phyloP scores from a whole-genome alignment of 441 rosid species.

The Aquilaria agallochum region DNA sequence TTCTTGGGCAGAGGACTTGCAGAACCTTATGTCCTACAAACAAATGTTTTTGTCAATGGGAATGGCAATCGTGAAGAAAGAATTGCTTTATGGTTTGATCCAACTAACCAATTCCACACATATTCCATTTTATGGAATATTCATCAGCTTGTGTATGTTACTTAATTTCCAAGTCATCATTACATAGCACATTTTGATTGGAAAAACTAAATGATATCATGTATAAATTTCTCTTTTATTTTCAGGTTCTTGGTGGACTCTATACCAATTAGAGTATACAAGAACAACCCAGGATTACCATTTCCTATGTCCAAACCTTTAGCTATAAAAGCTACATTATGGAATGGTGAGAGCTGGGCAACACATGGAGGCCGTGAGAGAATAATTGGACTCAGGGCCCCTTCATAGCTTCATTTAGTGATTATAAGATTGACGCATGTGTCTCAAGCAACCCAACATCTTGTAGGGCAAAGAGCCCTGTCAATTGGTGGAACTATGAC shows the following conservation, averaged over 20 bases:
- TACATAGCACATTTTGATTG: too few species aligned
- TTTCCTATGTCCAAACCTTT: constrained; percentile 77
- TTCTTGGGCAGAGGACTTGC: constrained; percentile 69
- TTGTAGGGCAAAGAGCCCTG: constrained; percentile 47
- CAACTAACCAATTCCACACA: constrained; percentile 47
- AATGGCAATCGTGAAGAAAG: constrained; percentile 74
- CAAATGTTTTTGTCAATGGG: constrained; percentile 70
- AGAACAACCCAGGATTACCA: constrained; percentile 72
- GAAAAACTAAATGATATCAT: not conserved
- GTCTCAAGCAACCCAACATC: constrained; percentile 53
- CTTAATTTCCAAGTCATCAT: too few species aligned
- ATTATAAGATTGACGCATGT: constrained; percentile 69
- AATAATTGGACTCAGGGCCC: constrained; percentile 79
- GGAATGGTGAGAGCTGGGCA: constrained; percentile 91
- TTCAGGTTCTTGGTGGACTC: constrained; percentile 71
- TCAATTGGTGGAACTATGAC: constrained; percentile 72
- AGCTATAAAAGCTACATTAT: constrained; percentile 58
- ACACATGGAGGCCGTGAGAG: constrained; percentile 77
- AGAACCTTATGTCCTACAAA: constrained; percentile 70
- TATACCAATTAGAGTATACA: constrained; percentile 67
- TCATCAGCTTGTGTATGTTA: constrained; percentile 75
- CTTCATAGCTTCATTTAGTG: constrained; percentile 57
- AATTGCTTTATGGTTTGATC: constrained; percentile 82
- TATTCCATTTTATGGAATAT: constrained; percentile 51
- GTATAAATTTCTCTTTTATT: constrained; percentile 2